Evolutionary conservation across 805 yeast genomes (phyloP), one percentile per base, ranked within the genome.

Genomic region (Candida pseudofarinosa): DNA sequence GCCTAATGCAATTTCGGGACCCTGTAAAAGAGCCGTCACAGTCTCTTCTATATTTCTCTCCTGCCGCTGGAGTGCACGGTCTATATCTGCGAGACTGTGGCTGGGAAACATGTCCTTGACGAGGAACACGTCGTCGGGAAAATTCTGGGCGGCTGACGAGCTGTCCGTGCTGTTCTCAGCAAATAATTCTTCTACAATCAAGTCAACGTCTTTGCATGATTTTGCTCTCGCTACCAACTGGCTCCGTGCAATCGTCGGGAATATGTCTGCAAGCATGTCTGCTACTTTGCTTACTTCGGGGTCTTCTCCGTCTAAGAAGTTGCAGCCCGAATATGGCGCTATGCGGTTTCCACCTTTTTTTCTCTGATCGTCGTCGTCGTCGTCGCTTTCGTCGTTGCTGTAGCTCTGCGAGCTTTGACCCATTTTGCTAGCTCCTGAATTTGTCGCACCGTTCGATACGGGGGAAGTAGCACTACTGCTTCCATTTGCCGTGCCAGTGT

Each of bases 31-130:
- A n/a, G 16, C 37, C 19, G 30, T 50, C 46, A 28, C 43, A 46
- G 48, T 37, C 33, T 40, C 19, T 19, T 44, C 67, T 7, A 62
- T 3, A 43, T 71, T 60, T 1, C 64, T 61, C 4, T 60, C 46
- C 32, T 60, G 48, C 2, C 59, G 60, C 18, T 56, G 48, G 14
- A 69, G 58, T 3, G 59, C 58, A 1, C 52, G 46, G 3, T 58
- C 47, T 5, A 79, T 55, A 5, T 48, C 46, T 2, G 49, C 56
- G 3, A 54, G 33, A 2, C 67, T 63, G 2, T 65, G 46, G 13
- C 67, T 54, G 0, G 83, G 83, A 45, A 80, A 78, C 58, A 79
- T 67, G 12, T 67, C 71, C 38, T 54, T 49, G 23, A 75, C 49
- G 20, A 54, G 56, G 43, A 45, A 45, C 10, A 58, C 62, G 2